Evolutionary conservation across 2,329 filamentous ascomycete species (phyloP).

Genomic region (Nemania diffusa): DNA sequence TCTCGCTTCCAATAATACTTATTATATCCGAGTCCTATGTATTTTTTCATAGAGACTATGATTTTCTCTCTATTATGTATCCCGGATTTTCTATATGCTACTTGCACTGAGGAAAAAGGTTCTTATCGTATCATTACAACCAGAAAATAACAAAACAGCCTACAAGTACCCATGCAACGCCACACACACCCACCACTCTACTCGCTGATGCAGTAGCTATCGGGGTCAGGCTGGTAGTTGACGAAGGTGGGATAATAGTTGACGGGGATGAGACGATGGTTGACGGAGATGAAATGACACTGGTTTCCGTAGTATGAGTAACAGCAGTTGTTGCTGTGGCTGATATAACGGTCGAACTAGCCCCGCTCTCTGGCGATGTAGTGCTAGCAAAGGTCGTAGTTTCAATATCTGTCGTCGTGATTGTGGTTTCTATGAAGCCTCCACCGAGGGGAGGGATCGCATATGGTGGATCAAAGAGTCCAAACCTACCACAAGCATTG

Average conservation of each 20-base stretch:
- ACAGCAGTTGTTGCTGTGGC: conserved; percentile 33
- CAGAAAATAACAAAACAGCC: conserved; percentile 13
- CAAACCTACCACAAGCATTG: conserved; percentile 51
- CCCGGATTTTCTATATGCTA: neutral
- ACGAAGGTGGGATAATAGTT: neutral
- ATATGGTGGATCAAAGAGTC: conserved; percentile 55
- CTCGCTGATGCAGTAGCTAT: conserved; percentile 29
- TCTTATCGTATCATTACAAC: neutral
- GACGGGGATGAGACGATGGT: neutral
- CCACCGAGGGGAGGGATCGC: conserved; percentile 51
- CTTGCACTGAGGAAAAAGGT: neutral
- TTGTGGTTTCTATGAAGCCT: conserved; percentile 36
- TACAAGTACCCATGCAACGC: conserved; percentile 14
- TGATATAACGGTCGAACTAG: conserved; percentile 22
- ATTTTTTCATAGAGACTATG: neutral
- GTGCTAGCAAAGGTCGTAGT: conserved; percentile 23
- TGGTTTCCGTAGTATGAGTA: conserved; percentile 34
- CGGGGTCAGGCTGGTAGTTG: conserved; percentile 17
- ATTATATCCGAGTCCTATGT: neutral
- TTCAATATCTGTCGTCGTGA: conserved; percentile 37
- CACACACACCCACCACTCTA: conserved; percentile 22
- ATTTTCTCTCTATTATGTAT: neutral
- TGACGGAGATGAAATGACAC: conserved; percentile 1
- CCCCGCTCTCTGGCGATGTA: conserved; percentile 21
- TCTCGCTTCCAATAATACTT: neutral